Base-by-base conservation (phyloP, 768 basidiomycete species). In the Saitozyma podzolica region DNA sequence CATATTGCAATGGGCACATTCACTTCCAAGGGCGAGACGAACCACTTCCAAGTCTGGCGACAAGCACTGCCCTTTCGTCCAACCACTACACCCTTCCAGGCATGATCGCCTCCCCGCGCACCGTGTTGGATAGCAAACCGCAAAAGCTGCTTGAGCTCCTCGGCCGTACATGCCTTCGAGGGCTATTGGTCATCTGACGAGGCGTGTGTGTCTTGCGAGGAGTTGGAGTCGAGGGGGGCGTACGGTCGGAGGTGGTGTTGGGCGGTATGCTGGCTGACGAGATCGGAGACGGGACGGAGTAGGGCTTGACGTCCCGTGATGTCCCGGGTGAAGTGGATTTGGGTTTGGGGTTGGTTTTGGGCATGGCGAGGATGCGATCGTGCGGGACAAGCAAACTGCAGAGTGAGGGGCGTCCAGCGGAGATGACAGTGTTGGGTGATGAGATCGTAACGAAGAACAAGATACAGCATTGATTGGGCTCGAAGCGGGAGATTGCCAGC, bases 61-160 rank as follows among this genome's bases (percentile, higher is more conserved):
- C n/a, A 16, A 17, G 37, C n/a, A 42, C 17, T 40, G 17, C 54
- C 53, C 17, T 10, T 55, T n/a, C 60, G 19, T 43, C 55, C 50
- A 2, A 41, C 29, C 6, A 55, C 56, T 16, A 63, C 56, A 11
- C 62, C 62, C 16, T 55, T 50, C 56, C 62, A 43, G 37, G 10
- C 56, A 0, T 14, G 11, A 41, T 58, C 50, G 19, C 56, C 29
- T 7, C 41, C 49, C 9, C 57, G 43, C 11, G 50, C 40, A 3
- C 56, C 61, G 48, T 52, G 14, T 42, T 52, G 52, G 8, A 60
- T 13, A 9, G 50, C 60, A 20, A 49, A 55, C 1, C 41, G 52
- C 8, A 61, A 56, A 1, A 61, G n/a, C 11, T 19, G 20, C 17
- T 49, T 47, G 40, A 50, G 40, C 40, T 59, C 58, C n/a, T 50